Base-by-base conservation (phyloP, 176 grass and related monocot species). In the Luzula sylvatica region DNA sequence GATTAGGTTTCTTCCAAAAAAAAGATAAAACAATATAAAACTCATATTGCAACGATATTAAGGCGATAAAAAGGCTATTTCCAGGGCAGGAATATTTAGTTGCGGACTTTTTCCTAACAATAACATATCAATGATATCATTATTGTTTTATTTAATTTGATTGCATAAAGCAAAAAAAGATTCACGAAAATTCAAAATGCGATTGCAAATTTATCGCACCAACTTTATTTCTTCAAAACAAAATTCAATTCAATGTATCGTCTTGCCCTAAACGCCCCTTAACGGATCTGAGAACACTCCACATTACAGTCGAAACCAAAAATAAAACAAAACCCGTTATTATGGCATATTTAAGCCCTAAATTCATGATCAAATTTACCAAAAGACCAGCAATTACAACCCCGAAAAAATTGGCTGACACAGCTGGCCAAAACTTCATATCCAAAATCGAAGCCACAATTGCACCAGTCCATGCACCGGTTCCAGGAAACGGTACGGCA, bases 281-380 rank as follows among this genome's bases (percentile, higher is more conserved):
- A 19, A 96, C 13, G 6, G 67, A 82, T 26, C 84, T 70, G 53
- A 96, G 77, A 21, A 74, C 68, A 60, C 74, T 69, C 90, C 90
- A 95, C 84, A 95, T 95, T 42, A 73, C 45, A 30, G 77, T 86
- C 20, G 90, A 95, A 26, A 68, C 13, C 46, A 88, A 56, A 75
- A 88, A 88, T 9, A 95, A 45, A 26, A 86, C 11, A 41, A 76
- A 16, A n/a, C 80, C 84, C 29, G 64, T 82, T 13, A 65, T 47
- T 14, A 88, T 71, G 1, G 84, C 84, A 48, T 86, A 79, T 21
- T 82, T 88, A 8, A 85, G 53, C 26, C 83, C 80, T 12, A 95
- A 72, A 28, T 95, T 95, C 83, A 88, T 81, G 1, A 95, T 62
- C 38, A 95, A 56, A 70, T 95, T 88, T 26, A 95, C 83, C 57